These are phyloP conservation scores for Blastomyces gilchristii DNA, from an alignment of 2,329 filamentous ascomycete genomes.

Conservation along the genomic window DNA sequence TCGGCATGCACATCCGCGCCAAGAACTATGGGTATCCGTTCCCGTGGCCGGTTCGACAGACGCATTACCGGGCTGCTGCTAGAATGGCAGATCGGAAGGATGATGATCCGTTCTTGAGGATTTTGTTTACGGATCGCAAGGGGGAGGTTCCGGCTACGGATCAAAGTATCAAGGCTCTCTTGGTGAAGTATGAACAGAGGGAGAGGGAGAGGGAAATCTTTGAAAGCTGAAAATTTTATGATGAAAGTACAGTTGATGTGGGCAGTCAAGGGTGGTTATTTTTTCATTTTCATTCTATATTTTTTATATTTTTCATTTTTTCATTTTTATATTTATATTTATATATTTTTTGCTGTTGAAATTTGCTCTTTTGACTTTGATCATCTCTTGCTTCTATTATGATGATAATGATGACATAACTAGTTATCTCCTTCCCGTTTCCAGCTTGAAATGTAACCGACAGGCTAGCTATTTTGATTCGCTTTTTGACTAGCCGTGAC, in stretches of 20 bases:
- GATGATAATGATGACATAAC: too few species aligned
- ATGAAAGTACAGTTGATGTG: background rate
- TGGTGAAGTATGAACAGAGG: slow-evolving; percentile 15
- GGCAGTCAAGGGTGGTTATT: background rate
- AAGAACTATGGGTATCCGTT: slow-evolving; percentile 25
- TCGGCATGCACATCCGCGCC: slow-evolving; percentile 24
- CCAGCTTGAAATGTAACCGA: background rate
- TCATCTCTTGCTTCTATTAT: too few species aligned
- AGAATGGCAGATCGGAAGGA: slow-evolving; percentile 20
- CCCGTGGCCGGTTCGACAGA: slow-evolving; percentile 26
- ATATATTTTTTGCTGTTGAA: background rate
- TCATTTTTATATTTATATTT: background rate
- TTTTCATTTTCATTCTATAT: too few species aligned
- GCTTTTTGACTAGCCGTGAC: background rate
- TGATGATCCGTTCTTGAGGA: slow-evolving; percentile 28
- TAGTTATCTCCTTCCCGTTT: background rate
- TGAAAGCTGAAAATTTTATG: background rate
- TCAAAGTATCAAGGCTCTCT: slow-evolving; percentile 19
- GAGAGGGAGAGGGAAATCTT: slow-evolving; percentile 1
- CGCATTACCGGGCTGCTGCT: slow-evolving; percentile 25
- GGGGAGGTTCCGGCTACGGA: slow-evolving; percentile 22
- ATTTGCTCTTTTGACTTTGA: too few species aligned
- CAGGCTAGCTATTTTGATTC: background rate
- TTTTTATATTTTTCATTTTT: background rate
- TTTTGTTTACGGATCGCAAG: slow-evolving; percentile 27